Evolutionary conservation across 495 filamentous ascomycete genomes (phyloP), one percentile per base, ranked within the genome.

Genomic region (Penicillium psychrofluorescens): DNA sequence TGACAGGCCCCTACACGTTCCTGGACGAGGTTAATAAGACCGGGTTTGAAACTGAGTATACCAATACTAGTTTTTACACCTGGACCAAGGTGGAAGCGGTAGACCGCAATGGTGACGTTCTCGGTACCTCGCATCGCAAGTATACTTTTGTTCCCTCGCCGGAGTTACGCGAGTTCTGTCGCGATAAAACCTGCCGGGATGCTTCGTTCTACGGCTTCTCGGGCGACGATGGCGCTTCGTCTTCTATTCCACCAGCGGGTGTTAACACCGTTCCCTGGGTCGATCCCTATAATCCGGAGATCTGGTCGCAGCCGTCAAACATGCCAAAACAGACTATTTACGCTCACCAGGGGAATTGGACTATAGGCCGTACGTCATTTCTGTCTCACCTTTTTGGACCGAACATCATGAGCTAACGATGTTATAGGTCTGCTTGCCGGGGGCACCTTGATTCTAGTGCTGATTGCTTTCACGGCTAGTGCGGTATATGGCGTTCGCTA

Each of bases 251-350:
- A 6, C 60, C 62, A 8, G 45, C 36, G 8, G 63, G 63, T 14
- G 56, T 68, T 29, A 67, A 60, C 15, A 71, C 66, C 1, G 67
- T 71, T 31, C 67, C 67, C 0, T 71, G 67, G 67, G 54, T 68
- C 32, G 56, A 68, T 16, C 58, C 63, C 3, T 58, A 58, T 7
- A 41, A 66, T 13, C 54, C 59, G 1, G 56, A 49, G 22, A 49
- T 53, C 40, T 60, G 48, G 50, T 46, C 37, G 22, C 22, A 6
- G 4, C 22, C 22, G 22, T 22, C 22, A 4, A 22, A 22, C 22
- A 3, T 22, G 22, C 22, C 22, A 4, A 22, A 22, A 22, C 22
- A 22, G 2, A 22, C 22, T 6, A 6, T 4, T 2, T 2, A 22
- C 22, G 4, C 2, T 22, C 22, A 22, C 6, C 6, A 22, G 0